Conservation (phyloP, 2,329 filamentous ascomycete genomes). For the Fusarium nematophilum region DNA sequence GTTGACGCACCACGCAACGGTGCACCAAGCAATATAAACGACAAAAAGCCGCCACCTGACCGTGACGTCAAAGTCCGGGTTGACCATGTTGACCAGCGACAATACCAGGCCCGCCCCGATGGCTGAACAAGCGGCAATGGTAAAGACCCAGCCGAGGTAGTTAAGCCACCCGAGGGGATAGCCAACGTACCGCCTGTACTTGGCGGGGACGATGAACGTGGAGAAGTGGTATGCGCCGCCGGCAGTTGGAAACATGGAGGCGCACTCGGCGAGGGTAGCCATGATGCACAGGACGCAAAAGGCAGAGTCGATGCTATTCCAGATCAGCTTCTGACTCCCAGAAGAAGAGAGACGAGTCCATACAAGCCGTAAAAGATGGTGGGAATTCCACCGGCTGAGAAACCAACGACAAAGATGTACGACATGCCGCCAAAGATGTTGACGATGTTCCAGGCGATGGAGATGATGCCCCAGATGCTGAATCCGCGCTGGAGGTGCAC, state of each 20-base stretch:
- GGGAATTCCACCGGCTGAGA: conserved; percentile 7
- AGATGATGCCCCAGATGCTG: not conserved
- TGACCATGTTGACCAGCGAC: conserved; percentile 1
- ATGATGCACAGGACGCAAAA: not conserved
- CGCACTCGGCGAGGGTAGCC: conserved; percentile 2
- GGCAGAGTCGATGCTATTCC: not conserved
- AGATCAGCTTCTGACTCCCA: not conserved
- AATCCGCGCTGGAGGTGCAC: not conserved
- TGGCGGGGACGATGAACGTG: not conserved
- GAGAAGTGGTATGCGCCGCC: conserved; percentile 12
- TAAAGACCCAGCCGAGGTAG: conserved; percentile 13
- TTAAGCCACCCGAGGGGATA: conserved; percentile 13
- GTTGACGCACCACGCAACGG: conserved; percentile 1
- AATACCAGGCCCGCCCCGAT: not conserved
- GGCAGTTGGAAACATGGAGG: conserved; percentile 5
- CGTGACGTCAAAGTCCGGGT: not conserved
- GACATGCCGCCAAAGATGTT: conserved; percentile 13
- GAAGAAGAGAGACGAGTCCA: too few relatives aligned
- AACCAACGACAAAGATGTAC: conserved; percentile 4
- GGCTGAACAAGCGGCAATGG: not conserved
- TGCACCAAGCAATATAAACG: not conserved
- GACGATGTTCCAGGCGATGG: conserved; percentile 3
- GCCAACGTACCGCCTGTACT: not conserved
- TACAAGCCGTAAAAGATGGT: conserved; percentile 14
- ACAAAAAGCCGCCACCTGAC: conserved; percentile 5